A percentile compares a stretch with the other conserved stretches of the same genome.
Evolutionary conservation across 441 rosid species (phyloP).

Genomic region (Iberis amara): DNA sequence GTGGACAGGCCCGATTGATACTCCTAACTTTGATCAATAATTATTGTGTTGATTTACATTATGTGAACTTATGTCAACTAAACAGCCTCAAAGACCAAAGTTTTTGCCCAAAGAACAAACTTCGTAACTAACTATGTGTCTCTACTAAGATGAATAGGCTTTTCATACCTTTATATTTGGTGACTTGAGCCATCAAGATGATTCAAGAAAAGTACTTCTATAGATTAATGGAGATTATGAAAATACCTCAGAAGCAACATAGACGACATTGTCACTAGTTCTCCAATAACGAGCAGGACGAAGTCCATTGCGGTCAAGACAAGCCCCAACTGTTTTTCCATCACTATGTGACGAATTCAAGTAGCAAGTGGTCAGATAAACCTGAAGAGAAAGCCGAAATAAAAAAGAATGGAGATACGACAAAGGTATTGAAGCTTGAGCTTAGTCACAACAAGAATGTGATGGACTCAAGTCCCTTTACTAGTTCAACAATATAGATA

Average conservation of each 20-base stretch:
- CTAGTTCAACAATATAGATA: neutral
- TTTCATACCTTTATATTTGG: neutral
- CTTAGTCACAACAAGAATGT: constrained; percentile 23
- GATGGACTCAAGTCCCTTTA: constrained; percentile 3
- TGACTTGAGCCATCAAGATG: neutral
- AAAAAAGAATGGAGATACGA: constrained; percentile 26
- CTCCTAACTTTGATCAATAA: too few species aligned
- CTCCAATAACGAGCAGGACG: constrained; percentile 99
- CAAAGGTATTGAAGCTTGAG: constrained; percentile 17
- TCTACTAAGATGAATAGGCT: neutral
- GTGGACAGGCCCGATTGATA: too few species aligned
- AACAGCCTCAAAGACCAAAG: too few species aligned
- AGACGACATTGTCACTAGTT: constrained; percentile 87
- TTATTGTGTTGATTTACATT: too few species aligned
- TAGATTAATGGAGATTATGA: constrained; percentile 11
- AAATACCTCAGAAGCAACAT: constrained; percentile 97
- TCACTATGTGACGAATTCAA: constrained; percentile 64
- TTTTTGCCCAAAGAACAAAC: too few species aligned
- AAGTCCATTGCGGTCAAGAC: constrained; percentile 98
- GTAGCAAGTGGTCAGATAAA: constrained; percentile 38
- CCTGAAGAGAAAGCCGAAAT: constrained; percentile 24
- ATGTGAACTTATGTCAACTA: too few species aligned
- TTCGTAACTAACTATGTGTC: too few species aligned
- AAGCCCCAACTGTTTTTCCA: constrained; percentile 99
- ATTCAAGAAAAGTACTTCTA: constrained; percentile 7